Base-by-base conservation (phyloP, 2,329 filamentous ascomycete species). In the Colletotrichum nymphaeae region DNA sequence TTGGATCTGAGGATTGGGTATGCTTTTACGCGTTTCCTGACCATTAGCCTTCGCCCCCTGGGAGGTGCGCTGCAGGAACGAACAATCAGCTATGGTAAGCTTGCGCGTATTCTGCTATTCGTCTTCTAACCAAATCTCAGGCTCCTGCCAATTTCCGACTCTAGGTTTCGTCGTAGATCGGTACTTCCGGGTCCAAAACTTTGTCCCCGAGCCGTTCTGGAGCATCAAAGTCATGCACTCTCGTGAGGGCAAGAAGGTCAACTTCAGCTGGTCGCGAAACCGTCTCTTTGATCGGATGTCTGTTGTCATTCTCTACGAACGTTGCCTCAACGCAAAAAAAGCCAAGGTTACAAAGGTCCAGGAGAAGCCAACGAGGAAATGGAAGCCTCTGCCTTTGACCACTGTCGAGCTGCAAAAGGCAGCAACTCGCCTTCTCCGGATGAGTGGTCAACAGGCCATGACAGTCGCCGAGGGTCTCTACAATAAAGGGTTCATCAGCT, bases 351-450 rank as follows among this genome's bases (percentile, higher is more conserved):
- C 88, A 42, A 97, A 95, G 78, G 94, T 98, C 67, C 91, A 94
- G 76, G 94, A 95, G 80, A 98, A 97, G 80, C 94, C 95, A 1
- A 97, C 95, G 0, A 95, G 92, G 79, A 98, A 97, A 83, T 98
- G 93, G 93, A 96, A 96, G 78, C 97, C 97, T 0, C 84, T 99
- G 14, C 97, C 97, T 5, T 86, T 99, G 76, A 99, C 97, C 0
- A 99, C 97, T 0, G 95, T 99, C 24, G 97, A 98, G 81, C 86
- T 99, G 24, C 97, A 99, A 80, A 99, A 98, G 84, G 96, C 95
- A 84, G 96, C 97, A 14, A 98, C 94, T 76, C 90, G 92, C 32
- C 95, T 97, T 78, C 88, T 99, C 28, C 91, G 92, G n/a, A 94
- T 99, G 92, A 95, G 92, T 75, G 95, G 95, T 84, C 93, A 97